Evolutionary conservation across 306 rosid species (phyloP), one percentile per base, ranked within the genome.

Genomic region (Senna siamea): DNA sequence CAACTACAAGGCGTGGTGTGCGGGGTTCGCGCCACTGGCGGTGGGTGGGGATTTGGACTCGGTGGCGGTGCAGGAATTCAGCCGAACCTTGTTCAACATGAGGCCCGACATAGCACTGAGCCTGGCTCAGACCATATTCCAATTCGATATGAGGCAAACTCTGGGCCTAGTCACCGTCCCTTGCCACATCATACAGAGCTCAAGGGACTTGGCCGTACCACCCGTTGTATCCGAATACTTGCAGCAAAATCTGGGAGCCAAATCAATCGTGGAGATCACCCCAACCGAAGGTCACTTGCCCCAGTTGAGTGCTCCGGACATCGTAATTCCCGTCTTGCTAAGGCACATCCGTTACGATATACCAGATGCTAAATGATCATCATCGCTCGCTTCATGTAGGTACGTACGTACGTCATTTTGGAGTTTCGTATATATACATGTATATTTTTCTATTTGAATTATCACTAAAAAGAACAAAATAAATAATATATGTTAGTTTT

Each of bases 31-130:
- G 2, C 96, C 93, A 0, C 23, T 88, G 17, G 80, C 82, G 6
- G 88, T 88, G 1, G 89, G 96, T 0, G 91, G 91, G 1, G 93
- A 90, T 57, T 75, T 90, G 91, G 89, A 84, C n/a, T 90, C 91
- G 1, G 81, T 83, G 22, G 88, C 86, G 2, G 88, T 86, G 26
- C 96, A 78, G 38, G 81, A 78, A 20, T 78, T 78, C 59, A 41
- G 77, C 53, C 30, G 81, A 56, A 78, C 81, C 1, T 20, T 78
- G 1, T 78, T 78, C 67, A 78, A 70, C 77, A 70, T 70, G 77
- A 64, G 81, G 51, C 81, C 77, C 0, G 81, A 78, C 74, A 78
- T 78, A 78, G 38, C 82, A 10, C 30, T 78, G 13, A 65, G 78
- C 28, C 8, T 78, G 69, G 78, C 74, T 9, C 78, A 65, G 13